phyloP scores from a whole-genome alignment of 306 rosid species.

The Rubus idaeus region DNA sequence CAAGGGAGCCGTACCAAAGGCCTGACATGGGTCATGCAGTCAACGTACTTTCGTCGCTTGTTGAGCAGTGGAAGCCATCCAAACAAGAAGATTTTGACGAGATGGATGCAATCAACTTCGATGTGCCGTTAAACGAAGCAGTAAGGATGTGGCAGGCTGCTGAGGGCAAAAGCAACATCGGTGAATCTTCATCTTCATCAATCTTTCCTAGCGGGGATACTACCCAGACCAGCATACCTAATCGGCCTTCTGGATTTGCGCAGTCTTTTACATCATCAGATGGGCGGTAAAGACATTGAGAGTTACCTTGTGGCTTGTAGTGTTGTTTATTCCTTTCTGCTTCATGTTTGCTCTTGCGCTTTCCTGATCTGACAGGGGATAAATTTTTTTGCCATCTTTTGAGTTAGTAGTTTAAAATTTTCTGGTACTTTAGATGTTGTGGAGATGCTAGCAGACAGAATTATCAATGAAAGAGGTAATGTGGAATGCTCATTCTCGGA shows the following conservation, averaged over 20 bases:
- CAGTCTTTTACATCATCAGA: constrained; percentile 46
- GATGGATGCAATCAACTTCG: constrained; percentile 49
- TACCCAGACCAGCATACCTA: constrained; percentile 63
- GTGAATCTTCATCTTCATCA: constrained; percentile 30
- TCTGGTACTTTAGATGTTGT: constrained; percentile 22
- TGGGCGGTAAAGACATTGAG: constrained; percentile 44
- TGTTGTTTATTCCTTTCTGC: background rate
- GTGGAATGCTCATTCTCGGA: background rate
- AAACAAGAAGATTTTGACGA: constrained; percentile 43
- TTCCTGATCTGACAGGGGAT: constrained; percentile 8
- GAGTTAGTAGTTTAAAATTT: constrained; percentile 5
- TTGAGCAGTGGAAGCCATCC: constrained; percentile 80
- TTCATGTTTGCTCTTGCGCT: constrained; percentile 9
- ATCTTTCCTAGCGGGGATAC: constrained; percentile 31
- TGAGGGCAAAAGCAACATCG: constrained; percentile 40
- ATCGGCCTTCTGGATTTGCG: constrained; percentile 51
- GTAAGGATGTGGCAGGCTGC: constrained; percentile 66
- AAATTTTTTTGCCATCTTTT: background rate
- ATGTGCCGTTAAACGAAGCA: constrained; percentile 60
- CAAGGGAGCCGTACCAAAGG: constrained; percentile 75
- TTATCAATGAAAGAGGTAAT: background rate
- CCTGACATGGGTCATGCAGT: constrained; percentile 88
- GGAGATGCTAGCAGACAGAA: constrained; percentile 11
- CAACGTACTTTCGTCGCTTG: constrained; percentile 70
- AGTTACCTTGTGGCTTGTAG: background rate